phyloP scores from a whole-genome alignment of 164 flowering plant genomes.

The Tetrastigma voinierianum region DNA sequence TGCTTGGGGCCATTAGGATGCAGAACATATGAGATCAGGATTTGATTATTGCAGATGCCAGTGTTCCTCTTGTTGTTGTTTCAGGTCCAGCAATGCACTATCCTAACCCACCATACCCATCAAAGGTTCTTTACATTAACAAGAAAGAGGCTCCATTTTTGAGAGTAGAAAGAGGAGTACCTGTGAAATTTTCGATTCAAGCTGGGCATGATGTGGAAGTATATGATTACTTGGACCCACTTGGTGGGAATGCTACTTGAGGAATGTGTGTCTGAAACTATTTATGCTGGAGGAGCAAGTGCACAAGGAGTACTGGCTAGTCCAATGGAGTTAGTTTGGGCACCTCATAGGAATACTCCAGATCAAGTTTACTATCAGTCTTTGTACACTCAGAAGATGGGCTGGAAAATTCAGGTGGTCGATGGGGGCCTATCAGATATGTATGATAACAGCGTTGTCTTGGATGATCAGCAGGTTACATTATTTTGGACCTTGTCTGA shows the following conservation, averaged over 20 bases:
- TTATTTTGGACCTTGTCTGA: slow-evolving; percentile 82
- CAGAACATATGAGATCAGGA: slow-evolving; percentile 80
- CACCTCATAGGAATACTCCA: slow-evolving; percentile 91
- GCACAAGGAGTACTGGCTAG: slow-evolving; percentile 87
- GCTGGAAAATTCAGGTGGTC: slow-evolving; percentile 94
- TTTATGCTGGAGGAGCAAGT: slow-evolving; percentile 87
- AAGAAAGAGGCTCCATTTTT: slow-evolving; percentile 91
- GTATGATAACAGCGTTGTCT: slow-evolving; percentile 84
- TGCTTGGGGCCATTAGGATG: slow-evolving; percentile 91
- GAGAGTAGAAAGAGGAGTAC: slow-evolving; percentile 94
- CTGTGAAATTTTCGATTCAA: slow-evolving; percentile 83
- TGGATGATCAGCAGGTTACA: slow-evolving; percentile 96
- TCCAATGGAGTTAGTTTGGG: slow-evolving; percentile 80
- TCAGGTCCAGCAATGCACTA: slow-evolving; percentile 70
- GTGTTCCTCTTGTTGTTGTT: slow-evolving; percentile 61
- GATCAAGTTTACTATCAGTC: slow-evolving; percentile 91
- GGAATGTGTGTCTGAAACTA: slow-evolving; percentile 67
- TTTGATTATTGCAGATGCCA: slow-evolving; percentile 74
- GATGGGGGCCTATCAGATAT: slow-evolving; percentile 96
- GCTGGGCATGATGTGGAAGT: slow-evolving; percentile 97
- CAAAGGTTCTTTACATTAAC: slow-evolving; percentile 80
- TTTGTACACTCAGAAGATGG: slow-evolving; percentile 77
- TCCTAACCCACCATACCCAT: slow-evolving; percentile 89
- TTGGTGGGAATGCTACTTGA: slow-evolving; percentile 93
- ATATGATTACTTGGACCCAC: slow-evolving; percentile 76